Conservation (phyloP, 108 stramenopile species). For the Phaeodactylum tricornutum region DNA sequence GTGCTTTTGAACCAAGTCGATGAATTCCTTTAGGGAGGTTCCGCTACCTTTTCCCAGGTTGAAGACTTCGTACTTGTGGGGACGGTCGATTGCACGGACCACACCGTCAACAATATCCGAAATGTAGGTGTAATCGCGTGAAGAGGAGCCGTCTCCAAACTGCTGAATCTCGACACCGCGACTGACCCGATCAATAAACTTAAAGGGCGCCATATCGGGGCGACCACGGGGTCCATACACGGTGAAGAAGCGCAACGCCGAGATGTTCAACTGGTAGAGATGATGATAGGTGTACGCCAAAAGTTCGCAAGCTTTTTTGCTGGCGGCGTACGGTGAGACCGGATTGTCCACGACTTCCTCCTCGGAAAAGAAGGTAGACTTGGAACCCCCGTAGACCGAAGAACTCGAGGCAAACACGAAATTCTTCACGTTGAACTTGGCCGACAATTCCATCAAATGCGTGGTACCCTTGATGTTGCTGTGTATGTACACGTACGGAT, state of each 20-base stretch:
- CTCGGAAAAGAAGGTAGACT: slow-evolving; percentile 77
- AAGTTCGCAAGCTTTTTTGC: slow-evolving; percentile 87
- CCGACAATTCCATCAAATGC: slow-evolving; percentile 60
- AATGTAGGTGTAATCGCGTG: slow-evolving; percentile 98
- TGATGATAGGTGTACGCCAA: slow-evolving; percentile 87
- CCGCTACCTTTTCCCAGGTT: slow-evolving; percentile 90
- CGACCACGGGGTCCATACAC: slow-evolving; percentile 95
- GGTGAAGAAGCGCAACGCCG: slow-evolving; percentile 93
- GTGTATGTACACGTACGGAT: slow-evolving; percentile 91
- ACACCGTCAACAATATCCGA: slow-evolving; percentile 97
- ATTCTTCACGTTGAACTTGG: slow-evolving; percentile 53
- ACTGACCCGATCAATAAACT: slow-evolving; percentile 92
- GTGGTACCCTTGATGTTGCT: slow-evolving; percentile 85
- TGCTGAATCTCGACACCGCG: slow-evolving; percentile 90
- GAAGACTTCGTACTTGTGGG: slow-evolving; percentile 79
- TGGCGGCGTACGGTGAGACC: slow-evolving; percentile 46
- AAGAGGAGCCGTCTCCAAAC: slow-evolving; percentile 86
- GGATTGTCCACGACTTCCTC: slow-evolving; percentile 85
- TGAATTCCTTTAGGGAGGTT: slow-evolving; percentile 86
- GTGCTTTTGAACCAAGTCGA: slow-evolving; percentile 83
- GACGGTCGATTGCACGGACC: slow-evolving; percentile 78
- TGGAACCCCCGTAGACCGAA: slow-evolving; percentile 87
- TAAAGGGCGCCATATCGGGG: slow-evolving; percentile 99
- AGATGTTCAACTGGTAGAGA: slow-evolving; percentile 74
- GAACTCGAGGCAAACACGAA: slow-evolving; percentile 87